Evolutionary conservation across 768 basidiomycete genomes (phyloP).

Genomic region (Mycena belliarum): DNA sequence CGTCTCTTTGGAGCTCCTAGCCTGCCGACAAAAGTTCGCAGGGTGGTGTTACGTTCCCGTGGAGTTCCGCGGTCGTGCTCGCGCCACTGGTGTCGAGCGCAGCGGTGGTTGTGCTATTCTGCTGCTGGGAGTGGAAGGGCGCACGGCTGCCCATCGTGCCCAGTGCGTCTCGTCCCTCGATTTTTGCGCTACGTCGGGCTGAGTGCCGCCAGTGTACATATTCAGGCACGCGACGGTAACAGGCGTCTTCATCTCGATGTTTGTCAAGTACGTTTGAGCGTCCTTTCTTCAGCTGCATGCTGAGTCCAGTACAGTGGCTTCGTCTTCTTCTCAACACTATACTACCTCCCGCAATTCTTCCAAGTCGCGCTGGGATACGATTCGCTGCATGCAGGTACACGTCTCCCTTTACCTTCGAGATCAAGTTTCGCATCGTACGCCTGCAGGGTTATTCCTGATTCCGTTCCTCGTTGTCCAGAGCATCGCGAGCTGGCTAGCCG

Average conservation of each 20-base stretch:
- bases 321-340: constrained; percentile 63
- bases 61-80: constrained; percentile 67
- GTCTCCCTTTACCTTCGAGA: background rate
- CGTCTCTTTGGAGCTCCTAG: background rate
- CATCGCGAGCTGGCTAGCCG: constrained; percentile 50
- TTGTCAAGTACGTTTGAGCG: constrained; percentile 52
- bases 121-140: constrained; percentile 73
- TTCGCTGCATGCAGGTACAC: constrained; percentile 49
- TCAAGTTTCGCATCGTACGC: background rate
- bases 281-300: background rate
- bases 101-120: constrained; percentile 57
- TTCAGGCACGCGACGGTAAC: constrained; percentile 67
- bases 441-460: constrained; percentile 60
- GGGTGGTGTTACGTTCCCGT: constrained; percentile 75
- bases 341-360: constrained; percentile 76
- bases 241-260: constrained; percentile 70
- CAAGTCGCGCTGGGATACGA: constrained; percentile 68
- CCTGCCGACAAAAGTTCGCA: constrained; percentile 23
- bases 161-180: constrained; percentile 41
- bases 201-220: constrained; percentile 56
- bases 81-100: constrained; percentile 59
- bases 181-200: background rate
- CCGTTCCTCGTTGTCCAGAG: constrained; percentile 70
- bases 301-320: constrained; percentile 44
- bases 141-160: constrained; percentile 74